Evolutionary conservation across 805 yeast species (phyloP).

Genomic region (Wickerhamiella siamensis): DNA sequence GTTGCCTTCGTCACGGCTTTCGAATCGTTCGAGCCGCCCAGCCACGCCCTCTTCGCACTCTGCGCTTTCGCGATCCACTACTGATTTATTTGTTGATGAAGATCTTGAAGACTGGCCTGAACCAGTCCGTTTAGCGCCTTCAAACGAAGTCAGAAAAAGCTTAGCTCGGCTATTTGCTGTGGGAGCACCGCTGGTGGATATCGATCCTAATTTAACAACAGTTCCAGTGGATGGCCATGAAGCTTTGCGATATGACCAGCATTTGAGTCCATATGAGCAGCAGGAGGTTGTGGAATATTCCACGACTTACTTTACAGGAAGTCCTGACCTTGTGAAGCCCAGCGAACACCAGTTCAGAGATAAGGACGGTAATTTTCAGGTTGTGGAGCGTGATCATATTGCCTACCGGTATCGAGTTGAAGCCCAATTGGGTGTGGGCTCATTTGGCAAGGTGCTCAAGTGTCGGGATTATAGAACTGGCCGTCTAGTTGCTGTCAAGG

Average conservation of each 20-base stretch:
- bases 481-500: constrained; percentile 53
- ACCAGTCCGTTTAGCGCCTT: background rate
- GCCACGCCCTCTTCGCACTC: background rate
- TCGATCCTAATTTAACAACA: background rate
- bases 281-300: background rate
- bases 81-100: background rate
- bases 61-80: background rate
- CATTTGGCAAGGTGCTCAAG: constrained; percentile 65
- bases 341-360: constrained; percentile 28
- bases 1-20: background rate
- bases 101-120: background rate
- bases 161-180: background rate
- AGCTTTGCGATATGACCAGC: background rate
- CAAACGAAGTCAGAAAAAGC: background rate
- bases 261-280: constrained; percentile 1
- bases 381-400: constrained; percentile 51
- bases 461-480: constrained; percentile 53
- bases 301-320: constrained; percentile 37
- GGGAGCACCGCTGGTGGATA: background rate
- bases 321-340: constrained; percentile 16
- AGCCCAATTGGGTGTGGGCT: constrained; percentile 54
- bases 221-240: background rate
- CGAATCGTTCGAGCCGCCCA: background rate
- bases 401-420: constrained; percentile 58
- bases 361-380: constrained; percentile 43